Conservation (phyloP, 305 asterid species). For the Fraxinus paxiana region DNA sequence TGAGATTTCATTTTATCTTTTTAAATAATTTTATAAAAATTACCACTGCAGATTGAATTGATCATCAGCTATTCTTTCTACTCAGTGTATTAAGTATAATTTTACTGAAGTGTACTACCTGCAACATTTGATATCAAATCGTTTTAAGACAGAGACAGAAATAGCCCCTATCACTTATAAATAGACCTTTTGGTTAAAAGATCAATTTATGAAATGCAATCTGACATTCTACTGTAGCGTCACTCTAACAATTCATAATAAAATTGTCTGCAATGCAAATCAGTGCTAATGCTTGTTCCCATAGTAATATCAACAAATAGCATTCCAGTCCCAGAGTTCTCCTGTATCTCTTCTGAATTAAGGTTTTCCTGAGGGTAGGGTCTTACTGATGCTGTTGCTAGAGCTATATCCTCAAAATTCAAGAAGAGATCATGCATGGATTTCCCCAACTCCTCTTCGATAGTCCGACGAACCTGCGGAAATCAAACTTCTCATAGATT, state of each 20-base stretch:
- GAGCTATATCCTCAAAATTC: constrained; percentile 62
- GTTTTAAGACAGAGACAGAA: background rate
- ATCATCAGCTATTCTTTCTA: background rate
- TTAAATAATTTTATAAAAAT: background rate
- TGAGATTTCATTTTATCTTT: background rate
- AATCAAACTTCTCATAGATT: constrained; percentile 25
- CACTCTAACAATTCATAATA: background rate
- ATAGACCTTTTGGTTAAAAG: background rate
- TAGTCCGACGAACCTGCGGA: constrained; percentile 67
- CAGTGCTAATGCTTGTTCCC: constrained; percentile 14
- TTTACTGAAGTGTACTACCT: background rate
- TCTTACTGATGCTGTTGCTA: constrained; percentile 98
- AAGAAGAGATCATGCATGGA: constrained; percentile 72
- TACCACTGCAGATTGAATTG: constrained; percentile 4
- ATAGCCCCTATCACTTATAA: background rate
- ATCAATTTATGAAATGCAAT: background rate
- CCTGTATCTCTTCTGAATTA: constrained; percentile 7
- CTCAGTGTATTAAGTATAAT: background rate
- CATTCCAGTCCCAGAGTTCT: constrained; percentile 12
- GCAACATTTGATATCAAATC: background rate
- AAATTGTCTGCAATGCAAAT: constrained; percentile 1
- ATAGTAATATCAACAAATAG: constrained; percentile 11
- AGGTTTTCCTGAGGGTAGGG: constrained; percentile 23
- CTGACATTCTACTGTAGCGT: background rate
- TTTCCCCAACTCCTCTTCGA: constrained; percentile 67